Percentiles rank a stretch among this genome's conserved stretches.
Conservation (phyloP, 768 basidiomycete genomes). For the Trametes coccinea region DNA sequence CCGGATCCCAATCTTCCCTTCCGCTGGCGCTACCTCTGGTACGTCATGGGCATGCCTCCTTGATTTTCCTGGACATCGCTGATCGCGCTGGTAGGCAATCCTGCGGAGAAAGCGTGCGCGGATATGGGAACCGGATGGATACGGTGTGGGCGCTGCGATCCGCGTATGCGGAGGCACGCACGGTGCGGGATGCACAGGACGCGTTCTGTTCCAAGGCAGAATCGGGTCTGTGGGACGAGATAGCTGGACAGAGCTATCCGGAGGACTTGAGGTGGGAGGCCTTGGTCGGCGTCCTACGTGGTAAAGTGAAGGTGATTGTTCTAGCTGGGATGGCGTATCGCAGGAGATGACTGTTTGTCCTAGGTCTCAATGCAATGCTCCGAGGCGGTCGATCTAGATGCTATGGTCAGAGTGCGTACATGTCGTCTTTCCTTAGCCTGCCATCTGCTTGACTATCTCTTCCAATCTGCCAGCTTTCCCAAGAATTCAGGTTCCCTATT, state of each 20-base stretch:
- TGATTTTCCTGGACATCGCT: not conserved
- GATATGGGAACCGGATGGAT: constrained; percentile 64
- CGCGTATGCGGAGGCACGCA: constrained; percentile 76
- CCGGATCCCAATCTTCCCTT: constrained; percentile 42
- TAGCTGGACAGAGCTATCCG: constrained; percentile 55
- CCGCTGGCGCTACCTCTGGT: constrained; percentile 86
- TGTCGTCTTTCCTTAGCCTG: not conserved
- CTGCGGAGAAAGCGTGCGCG: constrained; percentile 42
- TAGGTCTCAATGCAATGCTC: constrained; percentile 70
- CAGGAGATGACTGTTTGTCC: not conserved
- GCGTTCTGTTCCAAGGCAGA: constrained; percentile 66
- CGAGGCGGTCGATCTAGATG: constrained; percentile 76
- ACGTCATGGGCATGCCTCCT: constrained; percentile 20
- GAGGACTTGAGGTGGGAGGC: constrained; percentile 71
- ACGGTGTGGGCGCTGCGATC: constrained; percentile 73
- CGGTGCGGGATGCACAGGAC: constrained; percentile 70
- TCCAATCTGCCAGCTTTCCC: constrained; percentile 52
- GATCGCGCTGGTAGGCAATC: constrained; percentile 34
- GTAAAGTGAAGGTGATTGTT: constrained; percentile 71
- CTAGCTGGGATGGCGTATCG: not conserved
- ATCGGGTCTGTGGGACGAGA: constrained; percentile 39
- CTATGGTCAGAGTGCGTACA: constrained; percentile 60
- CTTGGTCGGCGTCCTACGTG: constrained; percentile 80
- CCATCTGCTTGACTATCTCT: not conserved
- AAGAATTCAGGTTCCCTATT: constrained; percentile 82